Conservation (phyloP, 2,329 filamentous ascomycete genomes). For the Penicillium sp. region DNA sequence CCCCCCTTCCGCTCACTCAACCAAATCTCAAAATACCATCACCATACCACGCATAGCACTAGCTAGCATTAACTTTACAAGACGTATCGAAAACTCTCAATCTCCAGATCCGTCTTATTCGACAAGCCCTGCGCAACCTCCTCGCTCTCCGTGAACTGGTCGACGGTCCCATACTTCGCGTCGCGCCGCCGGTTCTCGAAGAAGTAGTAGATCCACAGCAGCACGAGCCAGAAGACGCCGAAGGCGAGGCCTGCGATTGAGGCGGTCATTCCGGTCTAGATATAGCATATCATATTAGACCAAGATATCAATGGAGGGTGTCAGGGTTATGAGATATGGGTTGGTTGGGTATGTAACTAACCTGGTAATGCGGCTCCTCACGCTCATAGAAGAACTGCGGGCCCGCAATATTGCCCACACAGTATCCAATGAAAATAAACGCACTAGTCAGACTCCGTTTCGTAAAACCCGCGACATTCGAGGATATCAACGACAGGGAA, state of each 20-base stretch:
- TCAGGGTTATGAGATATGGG: too few species aligned
- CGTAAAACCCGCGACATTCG: conserved; percentile 43
- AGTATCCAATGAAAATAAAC: conserved; percentile 54
- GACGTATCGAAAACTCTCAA: conserved; percentile 40
- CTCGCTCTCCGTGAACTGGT: conserved; percentile 32
- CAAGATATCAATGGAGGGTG: not conserved
- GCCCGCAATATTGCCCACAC: conserved; percentile 40
- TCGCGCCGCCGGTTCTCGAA: conserved; percentile 39
- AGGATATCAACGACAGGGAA: conserved; percentile 39
- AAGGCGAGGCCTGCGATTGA: conserved; percentile 36
- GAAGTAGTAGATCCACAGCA: conserved; percentile 35
- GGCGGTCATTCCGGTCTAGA: conserved; percentile 40
- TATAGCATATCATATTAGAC: not conserved
- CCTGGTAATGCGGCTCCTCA: conserved; percentile 39
- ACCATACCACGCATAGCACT: too few species aligned
- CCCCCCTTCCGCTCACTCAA: too few species aligned
- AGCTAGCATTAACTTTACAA: not conserved
- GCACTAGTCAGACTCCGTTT: conserved; percentile 46
- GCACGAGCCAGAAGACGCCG: conserved; percentile 37
- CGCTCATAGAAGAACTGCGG: conserved; percentile 39
- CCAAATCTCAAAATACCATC: too few species aligned
- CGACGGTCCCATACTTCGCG: conserved; percentile 30
- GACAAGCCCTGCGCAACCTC: conserved; percentile 37
- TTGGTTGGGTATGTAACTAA: conserved; percentile 19
- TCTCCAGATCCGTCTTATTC: conserved; percentile 42